These are phyloP conservation scores for Cryptococcus depauperatus DNA, from an alignment of 1,284 basidiomycete genomes.

Conservation along the genomic window DNA sequence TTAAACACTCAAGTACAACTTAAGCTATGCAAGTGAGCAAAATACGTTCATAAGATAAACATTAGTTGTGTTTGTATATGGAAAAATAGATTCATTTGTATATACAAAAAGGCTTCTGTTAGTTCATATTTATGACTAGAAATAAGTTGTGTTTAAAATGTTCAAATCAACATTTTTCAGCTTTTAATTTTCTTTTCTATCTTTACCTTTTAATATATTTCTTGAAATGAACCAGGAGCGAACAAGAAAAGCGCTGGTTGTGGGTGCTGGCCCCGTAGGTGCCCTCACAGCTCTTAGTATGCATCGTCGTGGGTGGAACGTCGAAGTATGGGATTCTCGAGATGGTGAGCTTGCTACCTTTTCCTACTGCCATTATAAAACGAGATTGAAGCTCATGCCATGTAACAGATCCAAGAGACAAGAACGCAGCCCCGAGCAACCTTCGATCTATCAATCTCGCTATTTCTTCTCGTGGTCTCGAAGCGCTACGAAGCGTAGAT, in stretches of 20 bases:
- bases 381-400: background rate
- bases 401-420: conserved; percentile 36
- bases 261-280: conserved; percentile 89
- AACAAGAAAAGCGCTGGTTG: conserved; percentile 45
- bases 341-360: conserved; percentile 54
- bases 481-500: conserved; percentile 74
- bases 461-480: conserved; percentile 84
- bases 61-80: no score
- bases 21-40: no score
- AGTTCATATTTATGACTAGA: no score
- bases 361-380: background rate
- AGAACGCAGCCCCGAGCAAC: conserved; percentile 33
- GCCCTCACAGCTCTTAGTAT: conserved; percentile 82
- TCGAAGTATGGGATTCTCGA: conserved; percentile 81
- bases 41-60: no score
- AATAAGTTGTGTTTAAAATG: no score
- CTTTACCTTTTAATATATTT: no score
- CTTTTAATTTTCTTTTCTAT: no score
- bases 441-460: conserved; percentile 89
- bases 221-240: conserved; percentile 10
- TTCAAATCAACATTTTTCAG: no score
- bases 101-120: no score
- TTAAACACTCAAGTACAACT: no score
- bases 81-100: no score
- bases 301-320: conserved; percentile 78